Evolutionary conservation across 164 flowering plant species (phyloP), one percentile per base, ranked within the genome.

Genomic region (Vitis rupestris): DNA sequence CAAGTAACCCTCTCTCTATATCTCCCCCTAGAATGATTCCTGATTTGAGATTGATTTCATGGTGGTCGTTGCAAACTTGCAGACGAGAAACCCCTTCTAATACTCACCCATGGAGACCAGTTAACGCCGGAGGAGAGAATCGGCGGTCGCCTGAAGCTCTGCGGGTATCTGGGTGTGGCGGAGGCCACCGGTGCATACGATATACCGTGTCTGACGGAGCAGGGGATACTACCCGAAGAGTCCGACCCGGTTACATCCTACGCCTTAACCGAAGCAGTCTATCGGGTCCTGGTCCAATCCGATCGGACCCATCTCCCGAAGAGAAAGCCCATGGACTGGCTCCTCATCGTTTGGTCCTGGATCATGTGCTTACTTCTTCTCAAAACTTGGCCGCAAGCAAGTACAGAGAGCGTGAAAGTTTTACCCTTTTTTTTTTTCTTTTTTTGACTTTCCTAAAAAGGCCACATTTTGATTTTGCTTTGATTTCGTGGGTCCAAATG

Each of bases 1-100:
- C 81, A 78, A 86, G 94, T 90, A 79, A 80, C 88, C 63, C 58
- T 56, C 64, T 37, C 8, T 37, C 44, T 37, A 3, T 37, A 3
- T 37, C 44, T 37, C 44, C 7, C 44, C 7, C 44, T 37, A 37
- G 5, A 23, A 23, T 23, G 27, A 37, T 37, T 37, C 44, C 7
- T 3, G 44, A 4, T 3, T 31, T 31, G 44, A 0, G 44, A 31
- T 6, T 31, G 6, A 3, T 3, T 37, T 37, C 5, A 37, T 37
- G 44, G 4, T 6, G 44, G 4, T 6, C 44, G 44, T 37, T 6
- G 4, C 44, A 37, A 37, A 37, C 8, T 37, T 78, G 77, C 81
- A 90, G 94, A 88, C 75, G 93, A 92, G 81, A 86, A 80, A 59
- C 97, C 95, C 0, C 73, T 90, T 44, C 62, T 92, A 74, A 83